phyloP scores from a whole-genome alignment of 345 rosid genomes.

The Ricinus communis region DNA sequence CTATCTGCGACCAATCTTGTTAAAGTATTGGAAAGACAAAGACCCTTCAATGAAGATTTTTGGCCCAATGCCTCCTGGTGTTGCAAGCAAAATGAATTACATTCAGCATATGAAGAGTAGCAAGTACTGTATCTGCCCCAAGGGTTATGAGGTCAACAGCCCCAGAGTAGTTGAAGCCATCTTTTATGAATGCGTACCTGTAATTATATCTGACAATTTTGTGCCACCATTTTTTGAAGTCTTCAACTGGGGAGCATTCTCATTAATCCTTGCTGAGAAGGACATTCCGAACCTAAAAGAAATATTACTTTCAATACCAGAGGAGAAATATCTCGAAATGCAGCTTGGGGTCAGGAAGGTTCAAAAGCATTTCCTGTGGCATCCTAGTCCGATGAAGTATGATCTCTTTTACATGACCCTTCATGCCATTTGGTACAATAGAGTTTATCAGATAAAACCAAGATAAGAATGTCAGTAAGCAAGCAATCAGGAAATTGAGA shows the following conservation, averaged over 20 bases:
- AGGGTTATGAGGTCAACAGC: constrained; percentile 91
- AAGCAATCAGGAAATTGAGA: neutral
- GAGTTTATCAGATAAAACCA: constrained; percentile 76
- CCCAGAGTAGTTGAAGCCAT: constrained; percentile 89
- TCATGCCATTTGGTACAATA: constrained; percentile 87
- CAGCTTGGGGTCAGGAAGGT: constrained; percentile 73
- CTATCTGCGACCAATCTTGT: constrained; percentile 65
- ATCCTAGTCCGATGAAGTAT: constrained; percentile 70
- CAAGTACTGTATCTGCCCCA: constrained; percentile 90
- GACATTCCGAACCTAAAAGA: constrained; percentile 75
- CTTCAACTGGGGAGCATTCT: constrained; percentile 73
- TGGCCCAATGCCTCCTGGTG: constrained; percentile 83
- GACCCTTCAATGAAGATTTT: constrained; percentile 74
- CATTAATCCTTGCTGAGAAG: constrained; percentile 74
- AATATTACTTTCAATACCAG: constrained; percentile 57
- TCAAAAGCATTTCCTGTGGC: constrained; percentile 89
- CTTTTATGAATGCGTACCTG: constrained; percentile 89
- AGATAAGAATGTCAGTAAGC: constrained; percentile 30
- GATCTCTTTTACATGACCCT: constrained; percentile 93
- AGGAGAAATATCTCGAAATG: constrained; percentile 61
- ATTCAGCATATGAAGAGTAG: constrained; percentile 89
- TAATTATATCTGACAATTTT: constrained; percentile 82
- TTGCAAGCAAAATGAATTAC: constrained; percentile 90
- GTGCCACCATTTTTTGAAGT: constrained; percentile 90
- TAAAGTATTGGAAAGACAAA: constrained; percentile 85